Evolutionary conservation across 2,329 filamentous ascomycete genomes (phyloP).

Genomic region (Boeremia lycopersici): DNA sequence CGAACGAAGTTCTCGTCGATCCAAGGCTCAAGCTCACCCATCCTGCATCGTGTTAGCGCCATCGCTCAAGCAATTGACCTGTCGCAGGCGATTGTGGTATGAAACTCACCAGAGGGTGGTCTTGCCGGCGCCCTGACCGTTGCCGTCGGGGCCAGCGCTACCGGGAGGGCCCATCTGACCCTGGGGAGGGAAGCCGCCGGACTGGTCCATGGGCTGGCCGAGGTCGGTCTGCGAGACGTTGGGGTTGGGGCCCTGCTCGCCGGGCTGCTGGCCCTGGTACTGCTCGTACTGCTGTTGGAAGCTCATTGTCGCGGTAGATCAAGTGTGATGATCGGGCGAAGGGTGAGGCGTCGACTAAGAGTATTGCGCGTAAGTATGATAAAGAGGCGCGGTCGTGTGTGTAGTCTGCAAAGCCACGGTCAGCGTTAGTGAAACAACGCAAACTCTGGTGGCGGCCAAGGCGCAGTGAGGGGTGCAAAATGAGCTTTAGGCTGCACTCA

Average conservation of each 20-base stretch:
- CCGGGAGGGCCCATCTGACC: constrained; percentile 55
- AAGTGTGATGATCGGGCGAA: constrained; percentile 24
- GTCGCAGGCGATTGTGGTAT: constrained; percentile 5
- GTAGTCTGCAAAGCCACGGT: constrained; percentile 31
- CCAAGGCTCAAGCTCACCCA: constrained; percentile 99
- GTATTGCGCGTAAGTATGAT: constrained; percentile 42
- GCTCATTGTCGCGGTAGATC: constrained; percentile 59
- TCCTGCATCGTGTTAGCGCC: constrained; percentile 64
- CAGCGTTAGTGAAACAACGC: constrained; percentile 36
- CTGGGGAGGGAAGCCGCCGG: constrained; percentile 56
- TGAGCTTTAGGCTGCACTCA: constrained; percentile 36
- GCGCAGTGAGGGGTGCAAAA: constrained; percentile 10
- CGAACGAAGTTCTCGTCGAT: constrained; percentile 99
- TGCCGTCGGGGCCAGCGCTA: constrained; percentile 42
- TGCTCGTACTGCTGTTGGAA: constrained; percentile 70
- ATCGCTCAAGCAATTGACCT: neutral
- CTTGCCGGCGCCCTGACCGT: constrained; percentile 53
- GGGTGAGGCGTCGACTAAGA: constrained; percentile 22
- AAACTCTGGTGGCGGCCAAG: constrained; percentile 12
- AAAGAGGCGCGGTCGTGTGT: constrained; percentile 30
- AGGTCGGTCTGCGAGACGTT: constrained; percentile 56
- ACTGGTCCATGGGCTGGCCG: constrained; percentile 63
- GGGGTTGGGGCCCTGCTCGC: constrained; percentile 54
- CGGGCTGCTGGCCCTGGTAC: constrained; percentile 65
- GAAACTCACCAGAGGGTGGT: constrained; percentile 59